Percentiles rank a stretch among this genome's conserved stretches.
phyloP scores from a whole-genome alignment of 345 rosid genomes.

The Eucalyptus fibrosa region DNA sequence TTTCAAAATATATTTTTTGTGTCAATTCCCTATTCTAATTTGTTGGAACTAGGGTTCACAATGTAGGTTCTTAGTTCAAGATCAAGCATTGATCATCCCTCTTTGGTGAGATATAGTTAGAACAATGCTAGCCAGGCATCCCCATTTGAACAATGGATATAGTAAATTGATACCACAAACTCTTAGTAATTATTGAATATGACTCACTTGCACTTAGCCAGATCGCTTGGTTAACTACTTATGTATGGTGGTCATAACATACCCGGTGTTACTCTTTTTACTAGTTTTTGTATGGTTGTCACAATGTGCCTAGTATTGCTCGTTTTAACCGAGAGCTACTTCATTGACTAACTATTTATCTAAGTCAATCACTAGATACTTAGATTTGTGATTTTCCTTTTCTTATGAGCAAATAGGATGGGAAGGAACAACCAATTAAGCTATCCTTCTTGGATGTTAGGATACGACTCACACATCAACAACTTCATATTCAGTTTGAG shows the following conservation, averaged over 20 bases:
- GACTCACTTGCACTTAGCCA: background rate
- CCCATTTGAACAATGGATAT: background rate
- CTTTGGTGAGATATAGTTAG: background rate
- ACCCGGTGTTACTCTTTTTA: background rate
- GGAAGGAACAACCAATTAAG: background rate
- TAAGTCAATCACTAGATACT: background rate
- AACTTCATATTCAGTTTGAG: background rate
- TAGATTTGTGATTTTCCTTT: background rate
- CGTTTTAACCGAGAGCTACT: background rate
- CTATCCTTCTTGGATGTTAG: background rate
- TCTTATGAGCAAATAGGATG: background rate
- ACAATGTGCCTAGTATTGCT: background rate
- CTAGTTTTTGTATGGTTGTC: background rate
- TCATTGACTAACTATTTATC: background rate
- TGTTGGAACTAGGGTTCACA: background rate
- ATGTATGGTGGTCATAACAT: background rate
- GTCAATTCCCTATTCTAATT: background rate
- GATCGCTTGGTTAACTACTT: background rate
- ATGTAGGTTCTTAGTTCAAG: background rate
- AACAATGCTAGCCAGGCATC: background rate
- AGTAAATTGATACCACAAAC: background rate
- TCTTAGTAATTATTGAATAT: background rate
- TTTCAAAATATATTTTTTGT: too few relatives aligned
- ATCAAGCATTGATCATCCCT: background rate
- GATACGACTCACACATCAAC: background rate